Percentiles rank a stretch among this genome's conserved stretches.
Evolutionary conservation across 768 basidiomycete species (phyloP).

Genomic region (Mycena floridula): DNA sequence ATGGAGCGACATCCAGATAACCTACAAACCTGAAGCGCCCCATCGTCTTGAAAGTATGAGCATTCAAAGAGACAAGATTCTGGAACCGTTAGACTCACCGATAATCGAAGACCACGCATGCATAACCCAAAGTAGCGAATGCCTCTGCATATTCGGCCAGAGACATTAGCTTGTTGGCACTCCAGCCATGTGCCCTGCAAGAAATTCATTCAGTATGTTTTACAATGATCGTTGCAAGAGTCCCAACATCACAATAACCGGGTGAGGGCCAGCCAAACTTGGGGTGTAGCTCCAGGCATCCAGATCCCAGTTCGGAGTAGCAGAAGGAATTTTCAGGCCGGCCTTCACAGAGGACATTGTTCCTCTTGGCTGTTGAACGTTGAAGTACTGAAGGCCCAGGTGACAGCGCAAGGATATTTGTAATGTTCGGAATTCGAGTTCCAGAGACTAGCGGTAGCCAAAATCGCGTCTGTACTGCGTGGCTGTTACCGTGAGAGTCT

Average conservation of each 20-base stretch:
- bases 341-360: too few species aligned
- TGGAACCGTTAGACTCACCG: too few species aligned
- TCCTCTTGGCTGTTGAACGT: too few species aligned
- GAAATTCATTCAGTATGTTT: not conserved
- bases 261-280: constrained; percentile 4
- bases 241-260: constrained; percentile 15
- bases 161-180: constrained; percentile 20
- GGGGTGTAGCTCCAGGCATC: constrained; percentile 26
- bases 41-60: too few species aligned
- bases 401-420: too few species aligned
- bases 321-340: constrained; percentile 26
- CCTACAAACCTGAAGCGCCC: constrained; percentile 21
- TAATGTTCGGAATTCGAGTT: too few species aligned
- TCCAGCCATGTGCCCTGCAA: constrained; percentile 23
- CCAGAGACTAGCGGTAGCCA: too few species aligned
- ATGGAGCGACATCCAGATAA: not conserved
- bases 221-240: not conserved
- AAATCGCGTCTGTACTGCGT: too few species aligned
- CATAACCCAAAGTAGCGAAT: constrained; percentile 22
- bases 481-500: too few species aligned
- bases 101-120: constrained; percentile 27
- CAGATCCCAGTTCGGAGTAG: constrained; percentile 22
- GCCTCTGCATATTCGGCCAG: constrained; percentile 19
- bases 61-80: too few species aligned
- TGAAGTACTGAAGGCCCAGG: too few species aligned